phyloP scores from a whole-genome alignment of 306 rosid genomes.

The Spatholobus suberectus region DNA sequence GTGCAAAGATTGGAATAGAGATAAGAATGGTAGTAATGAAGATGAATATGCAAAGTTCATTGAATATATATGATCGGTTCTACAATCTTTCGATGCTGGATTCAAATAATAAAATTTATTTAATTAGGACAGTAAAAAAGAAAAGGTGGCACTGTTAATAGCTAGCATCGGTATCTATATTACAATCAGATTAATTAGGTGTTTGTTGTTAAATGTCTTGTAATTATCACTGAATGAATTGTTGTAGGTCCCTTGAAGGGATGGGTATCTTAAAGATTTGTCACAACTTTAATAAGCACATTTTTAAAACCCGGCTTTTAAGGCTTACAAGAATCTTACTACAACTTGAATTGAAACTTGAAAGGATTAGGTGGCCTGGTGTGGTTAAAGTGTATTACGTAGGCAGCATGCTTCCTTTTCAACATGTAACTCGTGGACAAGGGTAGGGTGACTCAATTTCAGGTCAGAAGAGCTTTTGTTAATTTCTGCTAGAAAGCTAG shows the following conservation, averaged over 20 bases:
- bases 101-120: neutral
- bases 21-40: neutral
- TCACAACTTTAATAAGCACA: constrained; percentile 64
- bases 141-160: neutral
- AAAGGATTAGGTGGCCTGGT: constrained; percentile 49
- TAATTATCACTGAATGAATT: constrained; percentile 41
- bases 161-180: neutral
- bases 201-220: neutral
- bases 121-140: neutral
- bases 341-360: constrained; percentile 48
- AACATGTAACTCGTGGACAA: constrained; percentile 45
- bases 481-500: constrained; percentile 54
- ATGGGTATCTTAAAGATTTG: constrained; percentile 59
- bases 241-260: constrained; percentile 49
- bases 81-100: neutral
- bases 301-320: constrained; percentile 49
- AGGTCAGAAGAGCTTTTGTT: constrained; percentile 53
- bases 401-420: constrained; percentile 70
- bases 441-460: constrained; percentile 44
- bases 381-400: constrained; percentile 59
- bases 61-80: constrained; percentile 6
- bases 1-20: constrained; percentile 11
- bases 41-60: constrained; percentile 11
- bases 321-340: constrained; percentile 52
- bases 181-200: neutral